Conservation (phyloP, 257 asterid genomes). For the Nicotiana benthamiana region DNA sequence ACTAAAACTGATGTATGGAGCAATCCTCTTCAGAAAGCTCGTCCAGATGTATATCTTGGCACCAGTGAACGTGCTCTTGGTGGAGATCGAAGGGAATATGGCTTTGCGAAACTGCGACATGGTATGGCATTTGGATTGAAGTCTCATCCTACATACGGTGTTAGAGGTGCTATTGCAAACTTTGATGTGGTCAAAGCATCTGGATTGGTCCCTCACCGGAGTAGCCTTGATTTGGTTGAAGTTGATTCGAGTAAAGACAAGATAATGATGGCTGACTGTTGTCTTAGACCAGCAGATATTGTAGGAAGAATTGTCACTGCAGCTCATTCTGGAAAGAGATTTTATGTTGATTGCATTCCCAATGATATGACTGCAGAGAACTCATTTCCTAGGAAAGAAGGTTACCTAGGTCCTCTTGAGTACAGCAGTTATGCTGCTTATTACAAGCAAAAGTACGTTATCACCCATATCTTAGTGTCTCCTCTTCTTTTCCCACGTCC, state of each 20-base stretch:
- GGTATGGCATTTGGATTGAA: constrained; percentile 75
- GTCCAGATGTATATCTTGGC: constrained; percentile 98
- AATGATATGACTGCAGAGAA: constrained; percentile 93
- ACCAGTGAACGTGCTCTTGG: constrained; percentile 91
- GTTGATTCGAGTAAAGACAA: constrained; percentile 36
- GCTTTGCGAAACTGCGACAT: constrained; percentile 84
- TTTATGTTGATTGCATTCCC: constrained; percentile 89
- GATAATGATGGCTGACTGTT: constrained; percentile 78
- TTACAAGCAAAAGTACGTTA: constrained; percentile 87
- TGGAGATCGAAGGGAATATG: constrained; percentile 95
- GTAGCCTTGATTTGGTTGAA: constrained; percentile 29
- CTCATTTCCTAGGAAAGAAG: constrained; percentile 97
- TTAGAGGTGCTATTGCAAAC: constrained; percentile 92
- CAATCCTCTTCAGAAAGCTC: constrained; percentile 95
- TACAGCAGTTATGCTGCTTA: constrained; percentile 94
- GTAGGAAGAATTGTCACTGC: constrained; percentile 88
- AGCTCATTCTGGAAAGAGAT: constrained; percentile 98
- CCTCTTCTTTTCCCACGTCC: constrained; percentile 5
- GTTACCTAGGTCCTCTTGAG: constrained; percentile 97
- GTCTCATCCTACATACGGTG: constrained; percentile 92
- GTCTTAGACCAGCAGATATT: constrained; percentile 53
- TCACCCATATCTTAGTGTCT: constrained; percentile 9
- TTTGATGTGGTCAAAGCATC: constrained; percentile 94
- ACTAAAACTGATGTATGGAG: constrained; percentile 70
- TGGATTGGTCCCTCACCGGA: constrained; percentile 67